Evolutionary conservation across 352 stramenopile genomes (phyloP), one percentile per base, ranked within the genome.

Genomic region (Globisporangium paddicum): DNA sequence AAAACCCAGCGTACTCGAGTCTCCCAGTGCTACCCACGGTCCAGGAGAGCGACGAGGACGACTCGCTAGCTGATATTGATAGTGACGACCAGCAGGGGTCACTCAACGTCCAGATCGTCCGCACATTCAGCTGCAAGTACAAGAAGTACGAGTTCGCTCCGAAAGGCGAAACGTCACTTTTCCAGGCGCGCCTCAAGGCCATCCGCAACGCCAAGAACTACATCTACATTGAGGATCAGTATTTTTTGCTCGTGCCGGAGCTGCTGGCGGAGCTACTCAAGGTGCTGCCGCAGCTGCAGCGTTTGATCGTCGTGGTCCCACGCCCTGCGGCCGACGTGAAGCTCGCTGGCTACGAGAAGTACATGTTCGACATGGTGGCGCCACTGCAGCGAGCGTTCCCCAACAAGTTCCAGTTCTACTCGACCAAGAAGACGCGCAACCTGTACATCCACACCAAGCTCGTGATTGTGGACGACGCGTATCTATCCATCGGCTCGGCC

Each of bases 151-250:
- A 75, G 11, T 85, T 90, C 37, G 78, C 80, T 0, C 80, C 80
- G 0, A 48, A 55, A 2, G 72, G 80, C n/a, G 80, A 87, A 34
- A 46, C 61, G 6, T 83, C 80, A 34, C 56, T 86, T 18, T 72
- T 84, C 48, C 54, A 73, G 3, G 60, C 73, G 9, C 73, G 73
- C 13, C 58, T 87, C 55, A 84, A 87, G 56, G 77, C 71, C 13
- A 76, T 86, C 35, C 59, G 62, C 23, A 76, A 71, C 41, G 77
- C 77, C 3, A 76, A 76, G 55, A 87, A 86, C 62, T 87, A 71
- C 46, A 77, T 87, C 34, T 87, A 84, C 67, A 79, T 87, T 23
- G 75, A 87, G 41, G 77, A 87, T 55, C 77, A 87, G 65, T 87
- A 87, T 65, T 85, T 87, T 40, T 61, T 83, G 0, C 51, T 71